Percentiles rank a stretch among this genome's conserved stretches.
phyloP scores from a whole-genome alignment of 2,329 filamentous ascomycete genomes.

The Exophiala xenobiotica region DNA sequence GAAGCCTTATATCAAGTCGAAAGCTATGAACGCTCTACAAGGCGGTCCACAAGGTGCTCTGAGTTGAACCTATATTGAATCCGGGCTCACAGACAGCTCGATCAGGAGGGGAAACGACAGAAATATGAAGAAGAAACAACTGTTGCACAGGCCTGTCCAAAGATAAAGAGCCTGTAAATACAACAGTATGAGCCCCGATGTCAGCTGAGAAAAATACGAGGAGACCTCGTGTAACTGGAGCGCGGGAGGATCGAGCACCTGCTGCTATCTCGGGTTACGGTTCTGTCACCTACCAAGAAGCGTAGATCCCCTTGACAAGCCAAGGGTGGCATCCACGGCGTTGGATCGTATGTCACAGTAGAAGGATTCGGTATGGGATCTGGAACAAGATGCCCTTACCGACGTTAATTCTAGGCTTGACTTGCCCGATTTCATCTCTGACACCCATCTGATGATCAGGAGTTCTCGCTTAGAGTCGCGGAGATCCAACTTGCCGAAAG shows the following conservation, averaged over 20 bases:
- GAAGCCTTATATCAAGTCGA: too few species aligned
- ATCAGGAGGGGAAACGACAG: too few species aligned
- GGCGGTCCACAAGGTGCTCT: too few species aligned
- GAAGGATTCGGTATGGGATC: background rate
- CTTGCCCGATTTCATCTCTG: background rate
- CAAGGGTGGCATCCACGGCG: background rate
- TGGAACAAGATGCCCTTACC: background rate
- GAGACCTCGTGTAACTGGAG: background rate
- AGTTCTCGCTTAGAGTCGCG: background rate
- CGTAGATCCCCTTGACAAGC: background rate
- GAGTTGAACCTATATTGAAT: too few species aligned
- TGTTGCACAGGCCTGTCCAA: background rate
- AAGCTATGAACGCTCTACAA: too few species aligned
- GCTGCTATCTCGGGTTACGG: background rate
- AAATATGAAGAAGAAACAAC: too few species aligned
- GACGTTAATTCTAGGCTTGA: background rate
- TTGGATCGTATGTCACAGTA: background rate
- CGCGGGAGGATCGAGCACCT: too few species aligned
- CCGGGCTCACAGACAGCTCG: too few species aligned
- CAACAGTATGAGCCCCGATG: background rate
- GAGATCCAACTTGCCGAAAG: conserved; percentile 1
- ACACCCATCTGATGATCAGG: background rate
- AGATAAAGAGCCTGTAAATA: background rate
- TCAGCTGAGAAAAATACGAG: background rate
- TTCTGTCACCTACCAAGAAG: background rate